phyloP scores from a whole-genome alignment of 345 rosid species.

The Euphorbia pulcherrima region DNA sequence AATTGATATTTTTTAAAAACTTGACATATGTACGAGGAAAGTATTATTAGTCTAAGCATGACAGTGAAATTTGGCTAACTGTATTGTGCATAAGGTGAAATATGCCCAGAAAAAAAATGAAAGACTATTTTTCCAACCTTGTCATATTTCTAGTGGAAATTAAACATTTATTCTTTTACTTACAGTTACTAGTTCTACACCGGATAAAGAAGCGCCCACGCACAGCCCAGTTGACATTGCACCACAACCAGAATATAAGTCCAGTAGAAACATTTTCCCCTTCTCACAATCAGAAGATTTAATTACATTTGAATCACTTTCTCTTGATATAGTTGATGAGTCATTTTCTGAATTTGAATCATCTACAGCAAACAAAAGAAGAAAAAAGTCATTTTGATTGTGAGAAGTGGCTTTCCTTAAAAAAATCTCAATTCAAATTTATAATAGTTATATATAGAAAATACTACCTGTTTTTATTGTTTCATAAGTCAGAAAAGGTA shows the following conservation, averaged over 20 bases:
- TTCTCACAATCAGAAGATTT: neutral
- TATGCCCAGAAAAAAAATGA: neutral
- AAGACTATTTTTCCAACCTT: neutral
- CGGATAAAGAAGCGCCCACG: constrained; percentile 39
- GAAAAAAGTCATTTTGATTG: neutral
- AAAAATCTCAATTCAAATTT: neutral
- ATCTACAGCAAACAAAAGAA: constrained; percentile 10
- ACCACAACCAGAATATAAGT: constrained; percentile 43
- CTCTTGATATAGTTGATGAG: constrained; percentile 38
- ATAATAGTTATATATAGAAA: too few species aligned
- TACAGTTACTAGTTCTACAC: constrained; percentile 33
- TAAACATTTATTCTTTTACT: neutral
- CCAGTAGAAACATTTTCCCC: constrained; percentile 28
- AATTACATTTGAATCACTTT: constrained; percentile 23
- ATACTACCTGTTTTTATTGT: constrained; percentile 18
- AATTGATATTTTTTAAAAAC: neutral
- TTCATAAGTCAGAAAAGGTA: constrained; percentile 30
- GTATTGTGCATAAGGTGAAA: neutral
- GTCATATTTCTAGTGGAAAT: neutral
- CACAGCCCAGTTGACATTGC: constrained; percentile 50
- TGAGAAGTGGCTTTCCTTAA: neutral
- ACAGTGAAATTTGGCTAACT: neutral
- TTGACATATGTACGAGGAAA: neutral
- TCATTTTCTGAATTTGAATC: constrained; percentile 18
- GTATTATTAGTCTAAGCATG: neutral